phyloP scores from a whole-genome alignment of 2,329 filamentous ascomycete species.

The Chlorencoelia australis region DNA sequence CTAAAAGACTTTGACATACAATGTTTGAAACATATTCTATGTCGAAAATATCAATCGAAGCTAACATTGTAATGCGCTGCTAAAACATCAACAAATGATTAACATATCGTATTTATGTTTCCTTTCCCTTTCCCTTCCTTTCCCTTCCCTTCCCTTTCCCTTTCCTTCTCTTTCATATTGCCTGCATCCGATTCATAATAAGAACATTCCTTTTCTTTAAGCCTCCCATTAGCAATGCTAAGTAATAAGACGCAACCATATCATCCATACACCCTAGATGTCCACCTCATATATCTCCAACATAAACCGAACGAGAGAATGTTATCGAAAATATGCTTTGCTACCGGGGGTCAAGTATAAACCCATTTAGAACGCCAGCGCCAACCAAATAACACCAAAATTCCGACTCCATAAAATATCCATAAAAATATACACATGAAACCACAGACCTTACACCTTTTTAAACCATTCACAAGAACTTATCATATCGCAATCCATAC shows the following conservation, averaged over 20 bases:
- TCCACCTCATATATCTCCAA: not conserved
- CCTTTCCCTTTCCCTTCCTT: not conserved
- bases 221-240: not conserved
- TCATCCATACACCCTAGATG: not conserved
- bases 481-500: conserved; percentile 11
- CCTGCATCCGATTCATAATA: not conserved
- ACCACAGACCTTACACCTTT: not conserved
- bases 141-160: not conserved
- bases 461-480: conserved; percentile 3
- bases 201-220: not conserved
- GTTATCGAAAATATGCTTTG: not conserved
- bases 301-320: not conserved
- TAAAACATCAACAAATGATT: no score
- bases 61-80: not conserved
- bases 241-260: not conserved
- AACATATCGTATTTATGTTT: not conserved
- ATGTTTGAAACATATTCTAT: no score
- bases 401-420: not conserved
- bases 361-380: not conserved
- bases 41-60: not conserved
- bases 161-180: no score
- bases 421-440: not conserved
- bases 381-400: no score
- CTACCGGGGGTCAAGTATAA: not conserved
- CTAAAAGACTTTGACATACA: no score